phyloP scores from a whole-genome alignment of 805 yeast species.

The Candida nitratophila region DNA sequence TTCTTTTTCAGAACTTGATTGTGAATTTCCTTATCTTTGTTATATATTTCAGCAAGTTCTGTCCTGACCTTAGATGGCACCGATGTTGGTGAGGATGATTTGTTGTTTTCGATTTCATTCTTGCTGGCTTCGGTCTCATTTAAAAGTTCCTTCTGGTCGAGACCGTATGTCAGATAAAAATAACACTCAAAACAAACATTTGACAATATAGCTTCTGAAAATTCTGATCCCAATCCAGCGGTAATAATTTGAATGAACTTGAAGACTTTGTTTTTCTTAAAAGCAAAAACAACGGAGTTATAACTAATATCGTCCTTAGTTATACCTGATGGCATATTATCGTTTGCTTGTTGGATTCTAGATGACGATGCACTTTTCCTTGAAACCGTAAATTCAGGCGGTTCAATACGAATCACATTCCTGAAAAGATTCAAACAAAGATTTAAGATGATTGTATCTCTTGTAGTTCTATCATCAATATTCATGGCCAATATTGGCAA shows the following conservation, averaged over 20 bases:
- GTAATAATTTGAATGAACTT: constrained; percentile 65
- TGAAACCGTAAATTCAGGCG: constrained; percentile 48
- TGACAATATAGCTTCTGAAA: constrained; percentile 55
- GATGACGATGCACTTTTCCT: constrained; percentile 32
- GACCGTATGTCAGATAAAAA: constrained; percentile 53
- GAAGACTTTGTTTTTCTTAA: constrained; percentile 65
- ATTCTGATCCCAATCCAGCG: constrained; percentile 56
- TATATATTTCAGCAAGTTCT: background rate
- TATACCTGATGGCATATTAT: constrained; percentile 50
- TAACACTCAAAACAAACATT: constrained; percentile 62
- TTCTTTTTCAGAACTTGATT: background rate
- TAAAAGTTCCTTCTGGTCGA: constrained; percentile 30
- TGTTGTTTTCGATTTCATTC: no score
- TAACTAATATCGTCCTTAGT: constrained; percentile 61
- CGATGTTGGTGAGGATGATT: no score
- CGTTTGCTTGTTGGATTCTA: constrained; percentile 18
- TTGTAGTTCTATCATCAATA: constrained; percentile 49
- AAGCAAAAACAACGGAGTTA: constrained; percentile 48
- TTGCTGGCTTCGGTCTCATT: constrained; percentile 7
- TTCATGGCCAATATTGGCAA: constrained; percentile 49
- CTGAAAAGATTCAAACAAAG: constrained; percentile 69
- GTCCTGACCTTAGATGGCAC: background rate
- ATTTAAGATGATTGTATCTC: constrained; percentile 68
- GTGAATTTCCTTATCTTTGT: background rate
- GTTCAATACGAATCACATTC: constrained; percentile 73